Base-by-base conservation (phyloP, 2,329 filamentous ascomycete genomes). In the Monilinia fructicola region DNA sequence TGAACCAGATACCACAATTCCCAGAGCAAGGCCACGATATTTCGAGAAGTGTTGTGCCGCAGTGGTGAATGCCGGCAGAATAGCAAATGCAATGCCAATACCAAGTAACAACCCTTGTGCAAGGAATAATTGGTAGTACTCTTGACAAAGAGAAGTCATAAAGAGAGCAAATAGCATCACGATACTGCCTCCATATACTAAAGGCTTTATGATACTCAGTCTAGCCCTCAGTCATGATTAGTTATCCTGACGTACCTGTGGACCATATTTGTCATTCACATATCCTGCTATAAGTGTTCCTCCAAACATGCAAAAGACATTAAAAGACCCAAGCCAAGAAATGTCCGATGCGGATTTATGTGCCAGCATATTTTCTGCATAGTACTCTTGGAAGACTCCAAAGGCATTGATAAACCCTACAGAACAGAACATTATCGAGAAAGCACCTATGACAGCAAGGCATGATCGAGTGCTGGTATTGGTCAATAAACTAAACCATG, bases 71-170 rank as follows among this genome's bases (percentile, higher is more conserved):
- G 62, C 74, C 64, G 60, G 76, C 31, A 69, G 75, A 26, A 66
- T 71, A 6, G 76, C 62, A 4, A 77, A 67, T 9, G 71, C 71
- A 21, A 71, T 68, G 1, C 69, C 68, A 31, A 73, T 42, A 7
- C 71, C 73, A 9, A 72, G 55, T 18, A 70, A 62, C 18, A 72
- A 46, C 12, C 66, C 69, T 66, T 77, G 76, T 0, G 75, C 68
- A 3, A 77, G 70, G 54, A 78, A 73, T 21, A 78, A 67, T 54
- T 78, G 76, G 31, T 72, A 78, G 55, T 77, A 78, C 31, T 73
- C 40, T 26, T 67, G 73, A 55, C 71, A 74, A 1, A 77, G 66
- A 16, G 74, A 76, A 2, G 72, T 72, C 65, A 78, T 72, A 14
- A 58, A 65, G 5, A 65, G 54, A 31, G 63, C 31, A 18, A 58